Conservation (phyloP, 2,329 filamentous ascomycete species). For the Fusarium pseudoanthophilum region DNA sequence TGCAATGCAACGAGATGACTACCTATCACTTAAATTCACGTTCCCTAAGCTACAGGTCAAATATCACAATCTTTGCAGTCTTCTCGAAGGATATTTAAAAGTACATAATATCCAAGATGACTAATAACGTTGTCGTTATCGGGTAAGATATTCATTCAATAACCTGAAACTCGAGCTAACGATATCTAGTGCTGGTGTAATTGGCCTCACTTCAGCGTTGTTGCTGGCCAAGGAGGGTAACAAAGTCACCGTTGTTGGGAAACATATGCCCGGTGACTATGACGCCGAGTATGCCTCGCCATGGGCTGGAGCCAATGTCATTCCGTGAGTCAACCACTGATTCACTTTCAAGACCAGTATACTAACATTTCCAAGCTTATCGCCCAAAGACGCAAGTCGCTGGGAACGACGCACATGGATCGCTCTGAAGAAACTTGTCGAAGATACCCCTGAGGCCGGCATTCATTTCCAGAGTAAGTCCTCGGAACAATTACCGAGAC, state of each 20-base stretch:
- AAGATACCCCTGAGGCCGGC: slow-evolving; percentile 78
- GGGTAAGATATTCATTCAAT: not conserved
- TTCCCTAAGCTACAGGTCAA: not conserved
- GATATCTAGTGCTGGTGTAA: slow-evolving; percentile 59
- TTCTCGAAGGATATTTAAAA: fast-evolving
- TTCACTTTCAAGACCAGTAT: fast-evolving
- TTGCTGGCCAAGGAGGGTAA: slow-evolving; percentile 58
- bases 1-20: not conserved
- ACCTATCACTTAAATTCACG: not conserved
- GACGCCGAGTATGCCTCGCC: slow-evolving; percentile 90
- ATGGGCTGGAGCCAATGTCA: slow-evolving; percentile 85
- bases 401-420: slow-evolving; percentile 75
- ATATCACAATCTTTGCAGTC: fast-evolving
- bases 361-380: slow-evolving; percentile 46
- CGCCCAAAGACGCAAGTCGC: slow-evolving; percentile 51
- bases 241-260: slow-evolving; percentile 78
- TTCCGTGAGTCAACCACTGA: slow-evolving; percentile 65
- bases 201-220: slow-evolving; percentile 62
- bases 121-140: slow-evolving; percentile 12
- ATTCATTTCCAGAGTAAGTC: slow-evolving; percentile 77
- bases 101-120: not conserved
- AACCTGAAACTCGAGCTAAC: not conserved
- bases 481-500: fast-evolving
- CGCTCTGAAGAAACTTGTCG: slow-evolving; percentile 67
- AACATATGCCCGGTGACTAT: slow-evolving; percentile 94